phyloP scores from a whole-genome alignment of 2,329 filamentous ascomycete species.

The Clathrospora elynae region DNA sequence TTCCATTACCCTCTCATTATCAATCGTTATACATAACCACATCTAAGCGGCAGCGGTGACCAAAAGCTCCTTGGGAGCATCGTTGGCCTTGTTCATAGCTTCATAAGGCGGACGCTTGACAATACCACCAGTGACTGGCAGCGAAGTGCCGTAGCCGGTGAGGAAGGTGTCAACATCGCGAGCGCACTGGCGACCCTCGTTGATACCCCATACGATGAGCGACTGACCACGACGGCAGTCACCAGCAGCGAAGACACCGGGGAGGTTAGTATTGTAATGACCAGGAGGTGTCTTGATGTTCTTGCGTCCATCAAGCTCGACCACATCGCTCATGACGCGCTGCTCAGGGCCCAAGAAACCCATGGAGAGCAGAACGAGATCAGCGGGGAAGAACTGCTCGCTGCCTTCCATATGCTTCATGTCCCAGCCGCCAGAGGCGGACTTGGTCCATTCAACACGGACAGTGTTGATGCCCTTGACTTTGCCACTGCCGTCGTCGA shows the following conservation, averaged over 20 bases:
- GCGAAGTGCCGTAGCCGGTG: constrained; percentile 71
- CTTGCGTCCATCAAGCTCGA: constrained; percentile 91
- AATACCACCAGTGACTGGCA: constrained; percentile 92
- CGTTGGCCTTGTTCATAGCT: constrained; percentile 58
- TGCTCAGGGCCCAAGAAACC: constrained; percentile 95
- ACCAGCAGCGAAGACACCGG: constrained; percentile 90
- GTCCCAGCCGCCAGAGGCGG: constrained; percentile 87
- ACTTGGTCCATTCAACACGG: constrained; percentile 95
- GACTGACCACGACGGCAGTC: constrained; percentile 95
- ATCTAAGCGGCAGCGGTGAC: constrained; percentile 46
- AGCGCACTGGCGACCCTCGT: constrained; percentile 91
- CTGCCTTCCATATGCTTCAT: constrained; percentile 97
- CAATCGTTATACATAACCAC: constrained; percentile 9
- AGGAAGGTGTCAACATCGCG: constrained; percentile 91
- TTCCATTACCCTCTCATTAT: constrained; percentile 3
- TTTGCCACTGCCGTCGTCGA: constrained; percentile 82
- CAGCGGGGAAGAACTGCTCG: constrained; percentile 94
- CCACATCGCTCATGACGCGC: constrained; percentile 80
- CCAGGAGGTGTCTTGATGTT: constrained; percentile 93
- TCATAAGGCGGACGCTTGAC: constrained; percentile 81
- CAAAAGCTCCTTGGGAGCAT: constrained; percentile 46
- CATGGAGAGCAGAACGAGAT: constrained; percentile 94
- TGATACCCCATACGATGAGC: constrained; percentile 97
- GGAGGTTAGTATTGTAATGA: constrained; percentile 85
- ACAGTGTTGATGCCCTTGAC: constrained; percentile 97